Conservation (phyloP, 768 basidiomycete species). For the Suillus hirtellus region DNA sequence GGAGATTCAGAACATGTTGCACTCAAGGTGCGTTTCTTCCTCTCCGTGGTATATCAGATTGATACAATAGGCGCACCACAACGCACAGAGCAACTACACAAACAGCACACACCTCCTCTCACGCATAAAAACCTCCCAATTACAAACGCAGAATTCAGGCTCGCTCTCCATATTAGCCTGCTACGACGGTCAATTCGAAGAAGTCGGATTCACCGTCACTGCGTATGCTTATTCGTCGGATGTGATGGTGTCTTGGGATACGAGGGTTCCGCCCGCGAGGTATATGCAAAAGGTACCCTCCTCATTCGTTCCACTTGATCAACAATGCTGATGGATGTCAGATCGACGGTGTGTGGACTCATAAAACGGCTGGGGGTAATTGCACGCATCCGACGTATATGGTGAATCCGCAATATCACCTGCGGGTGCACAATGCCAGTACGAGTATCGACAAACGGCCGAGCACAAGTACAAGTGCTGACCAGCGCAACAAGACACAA, state of each 20-base stretch:
- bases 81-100: constrained; percentile 37
- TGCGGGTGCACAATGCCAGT: constrained; percentile 50
- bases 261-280: constrained; percentile 38
- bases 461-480: not conserved
- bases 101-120: constrained; percentile 47
- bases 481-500: constrained; percentile 35
- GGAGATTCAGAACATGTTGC: constrained; percentile 36
- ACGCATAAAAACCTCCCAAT: constrained; percentile 7
- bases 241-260: constrained; percentile 48
- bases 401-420: constrained; percentile 85
- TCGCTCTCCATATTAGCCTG: constrained; percentile 58
- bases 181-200: constrained; percentile 63
- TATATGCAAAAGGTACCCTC: constrained; percentile 38
- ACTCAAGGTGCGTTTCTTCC: constrained; percentile 34
- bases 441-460: not conserved
- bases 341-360: constrained; percentile 64
- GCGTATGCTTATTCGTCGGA: constrained; percentile 42
- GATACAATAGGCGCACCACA: no score
- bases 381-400: constrained; percentile 78
- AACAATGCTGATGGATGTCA: constrained; percentile 26
- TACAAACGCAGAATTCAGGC: constrained; percentile 22
- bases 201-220: constrained; percentile 69
- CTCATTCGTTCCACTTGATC: not conserved
- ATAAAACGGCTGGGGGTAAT: constrained; percentile 83
- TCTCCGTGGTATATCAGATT: not conserved